A percentile compares a stretch with the other conserved stretches of the same genome.
Evolutionary conservation across 2,329 filamentous ascomycete genomes (phyloP).

Genomic region (Albifimbria verrucaria): DNA sequence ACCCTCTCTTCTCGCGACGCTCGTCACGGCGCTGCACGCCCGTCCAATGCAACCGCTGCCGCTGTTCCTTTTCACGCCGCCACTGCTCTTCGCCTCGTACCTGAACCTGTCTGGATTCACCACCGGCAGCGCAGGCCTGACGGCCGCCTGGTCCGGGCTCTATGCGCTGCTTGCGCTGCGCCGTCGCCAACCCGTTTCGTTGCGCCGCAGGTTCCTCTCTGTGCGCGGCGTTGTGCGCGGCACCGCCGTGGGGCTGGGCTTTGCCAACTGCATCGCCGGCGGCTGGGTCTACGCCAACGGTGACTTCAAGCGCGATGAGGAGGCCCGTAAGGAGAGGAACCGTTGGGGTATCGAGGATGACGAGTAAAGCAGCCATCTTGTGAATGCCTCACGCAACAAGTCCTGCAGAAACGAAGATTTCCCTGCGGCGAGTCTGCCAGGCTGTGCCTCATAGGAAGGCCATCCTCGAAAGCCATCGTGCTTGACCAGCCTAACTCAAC

Average conservation of each 20-base stretch:
- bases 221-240: constrained; percentile 49
- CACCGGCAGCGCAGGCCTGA: constrained; percentile 53
- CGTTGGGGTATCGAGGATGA: constrained; percentile 41
- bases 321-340: constrained; percentile 45
- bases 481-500: too few relatives aligned
- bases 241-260: constrained; percentile 46
- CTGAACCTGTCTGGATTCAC: constrained; percentile 58
- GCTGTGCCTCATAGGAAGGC: too few relatives aligned
- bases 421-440: too few relatives aligned
- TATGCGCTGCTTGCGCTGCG: constrained; percentile 55
- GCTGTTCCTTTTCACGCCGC: constrained; percentile 48
- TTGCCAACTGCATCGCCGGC: constrained; percentile 45
- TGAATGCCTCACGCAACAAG: too few relatives aligned
- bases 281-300: constrained; percentile 51
- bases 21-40: constrained; percentile 53
- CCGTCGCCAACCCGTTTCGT: constrained; percentile 32
- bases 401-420: too few relatives aligned
- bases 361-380: too few relatives aligned
- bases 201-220: constrained; percentile 36
- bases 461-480: too few relatives aligned
- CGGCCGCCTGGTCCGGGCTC: constrained; percentile 54
- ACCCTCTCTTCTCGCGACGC: constrained; percentile 52
- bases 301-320: constrained; percentile 46
- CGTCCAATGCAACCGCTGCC: constrained; percentile 50
- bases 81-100: constrained; percentile 55